Evolutionary conservation across 306 rosid species (phyloP).

Genomic region (Cicer cuneatum): DNA sequence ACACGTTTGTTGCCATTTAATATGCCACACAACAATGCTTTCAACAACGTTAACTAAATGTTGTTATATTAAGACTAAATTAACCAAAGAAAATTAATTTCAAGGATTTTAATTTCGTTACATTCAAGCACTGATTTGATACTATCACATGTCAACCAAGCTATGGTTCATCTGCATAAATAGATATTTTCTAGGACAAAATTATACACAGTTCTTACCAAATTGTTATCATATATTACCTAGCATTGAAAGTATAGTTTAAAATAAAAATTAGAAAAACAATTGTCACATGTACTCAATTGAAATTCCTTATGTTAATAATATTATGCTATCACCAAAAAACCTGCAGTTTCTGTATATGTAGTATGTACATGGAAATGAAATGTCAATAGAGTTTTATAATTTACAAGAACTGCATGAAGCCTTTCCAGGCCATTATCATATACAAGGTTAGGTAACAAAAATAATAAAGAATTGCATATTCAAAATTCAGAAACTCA

Average conservation of each 20-base stretch:
- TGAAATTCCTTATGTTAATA: neutral
- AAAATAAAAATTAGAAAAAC: neutral
- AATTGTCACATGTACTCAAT: neutral
- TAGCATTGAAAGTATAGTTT: neutral
- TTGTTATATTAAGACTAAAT: too few relatives aligned
- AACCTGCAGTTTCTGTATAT: constrained; percentile 36
- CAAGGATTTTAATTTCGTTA: too few relatives aligned
- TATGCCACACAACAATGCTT: too few relatives aligned
- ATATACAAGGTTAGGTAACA: constrained; percentile 16
- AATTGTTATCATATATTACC: too few relatives aligned
- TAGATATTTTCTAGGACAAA: too few relatives aligned
- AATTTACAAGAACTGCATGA: constrained; percentile 38
- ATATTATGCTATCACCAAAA: constrained; percentile 4
- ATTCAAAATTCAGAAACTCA: constrained; percentile 17
- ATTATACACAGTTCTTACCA: too few relatives aligned
- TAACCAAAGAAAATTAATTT: too few relatives aligned
- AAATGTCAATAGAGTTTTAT: constrained; percentile 23
- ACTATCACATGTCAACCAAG: too few relatives aligned
- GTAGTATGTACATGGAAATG: constrained; percentile 45
- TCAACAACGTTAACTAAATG: too few relatives aligned
- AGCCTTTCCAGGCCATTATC: constrained; percentile 8
- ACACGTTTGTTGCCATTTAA: too few relatives aligned
- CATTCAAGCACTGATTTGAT: too few relatives aligned
- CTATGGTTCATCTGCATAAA: too few relatives aligned
- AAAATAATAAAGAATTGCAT: constrained; percentile 18